A percentile compares a stretch with the other conserved stretches of the same genome.
Evolutionary conservation across 192 early-diverging fungal species (phyloP).

Genomic region (Coemansia asiatica): DNA sequence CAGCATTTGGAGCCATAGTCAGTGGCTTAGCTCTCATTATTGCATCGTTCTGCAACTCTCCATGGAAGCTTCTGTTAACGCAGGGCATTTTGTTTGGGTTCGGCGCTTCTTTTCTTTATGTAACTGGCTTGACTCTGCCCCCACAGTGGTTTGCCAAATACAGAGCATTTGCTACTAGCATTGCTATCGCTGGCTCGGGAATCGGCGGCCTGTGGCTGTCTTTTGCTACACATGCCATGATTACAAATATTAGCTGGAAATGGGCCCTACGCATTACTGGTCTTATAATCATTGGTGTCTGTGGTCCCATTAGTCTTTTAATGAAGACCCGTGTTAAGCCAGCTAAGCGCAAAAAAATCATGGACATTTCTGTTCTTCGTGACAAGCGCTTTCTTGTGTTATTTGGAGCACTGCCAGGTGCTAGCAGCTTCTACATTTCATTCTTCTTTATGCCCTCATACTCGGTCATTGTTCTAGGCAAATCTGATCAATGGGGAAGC

Average conservation of each 20-base stretch:
- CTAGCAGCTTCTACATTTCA: conserved; percentile 18
- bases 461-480: conserved; percentile 13
- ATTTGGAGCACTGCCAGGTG: conserved; percentile 12
- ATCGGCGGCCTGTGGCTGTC: conserved; percentile 68
- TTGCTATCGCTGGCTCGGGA: conserved; percentile 70
- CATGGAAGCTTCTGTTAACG: conserved; percentile 68
- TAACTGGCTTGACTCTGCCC: conserved; percentile 64
- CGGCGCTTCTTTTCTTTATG: conserved; percentile 62
- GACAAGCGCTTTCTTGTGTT: conserved; percentile 27
- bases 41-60: conserved; percentile 33
- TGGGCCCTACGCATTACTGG: conserved; percentile 71
- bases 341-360: conserved; percentile 15
- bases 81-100: conserved; percentile 74
- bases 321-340: conserved; percentile 25
- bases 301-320: conserved; percentile 8
- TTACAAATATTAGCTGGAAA: conserved; percentile 53
- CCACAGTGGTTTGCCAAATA: conserved; percentile 68
- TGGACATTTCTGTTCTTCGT: conserved; percentile 17
- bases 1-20: conserved; percentile 17
- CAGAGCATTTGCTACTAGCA: conserved; percentile 65
- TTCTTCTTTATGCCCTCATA: conserved; percentile 30
- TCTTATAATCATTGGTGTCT: conserved; percentile 49
- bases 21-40: conserved; percentile 16
- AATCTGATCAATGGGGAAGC: conserved; percentile 24
- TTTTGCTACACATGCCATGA: conserved; percentile 56